Conservation (phyloP, 2,329 filamentous ascomycete genomes). For the Chaetomium olivaceum region DNA sequence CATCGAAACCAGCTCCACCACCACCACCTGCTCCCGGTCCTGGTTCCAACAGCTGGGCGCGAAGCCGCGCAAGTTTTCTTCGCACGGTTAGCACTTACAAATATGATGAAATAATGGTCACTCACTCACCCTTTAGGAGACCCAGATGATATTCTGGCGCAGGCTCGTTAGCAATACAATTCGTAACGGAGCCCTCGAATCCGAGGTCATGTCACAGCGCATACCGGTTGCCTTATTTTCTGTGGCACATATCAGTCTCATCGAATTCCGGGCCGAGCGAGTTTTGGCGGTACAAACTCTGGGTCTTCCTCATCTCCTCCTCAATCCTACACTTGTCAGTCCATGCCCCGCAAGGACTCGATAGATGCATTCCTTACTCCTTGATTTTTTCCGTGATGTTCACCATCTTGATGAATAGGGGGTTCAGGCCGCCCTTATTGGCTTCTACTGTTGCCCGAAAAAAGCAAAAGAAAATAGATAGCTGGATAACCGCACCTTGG, state of each 20-base stretch:
- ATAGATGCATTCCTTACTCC: slow-evolving; percentile 65
- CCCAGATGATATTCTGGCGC: slow-evolving; percentile 91
- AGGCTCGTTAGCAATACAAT: slow-evolving; percentile 12
- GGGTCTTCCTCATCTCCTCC: slow-evolving; percentile 98
- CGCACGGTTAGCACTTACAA: slow-evolving; percentile 15
- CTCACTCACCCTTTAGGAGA: slow-evolving; percentile 80
- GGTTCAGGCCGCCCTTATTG: slow-evolving; percentile 33
- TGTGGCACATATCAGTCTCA: slow-evolving; percentile 44
- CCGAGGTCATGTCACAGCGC: slow-evolving; percentile 36
- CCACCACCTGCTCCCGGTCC: slow-evolving; percentile 74
- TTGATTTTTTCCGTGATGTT: slow-evolving; percentile 99
- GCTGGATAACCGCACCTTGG: background rate
- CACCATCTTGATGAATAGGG: slow-evolving; percentile 67
- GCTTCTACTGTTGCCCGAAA: slow-evolving; percentile 15
- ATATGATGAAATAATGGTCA: background rate
- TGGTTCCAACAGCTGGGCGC: slow-evolving; percentile 92
- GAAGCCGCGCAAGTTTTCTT: slow-evolving; percentile 92
- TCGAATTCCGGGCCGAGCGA: background rate
- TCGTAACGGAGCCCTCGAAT: background rate
- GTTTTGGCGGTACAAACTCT: slow-evolving; percentile 65
- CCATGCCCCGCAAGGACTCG: background rate
- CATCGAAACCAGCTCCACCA: slow-evolving; percentile 83
- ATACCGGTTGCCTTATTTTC: slow-evolving; percentile 99
- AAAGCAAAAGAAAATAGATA: too few relatives aligned
- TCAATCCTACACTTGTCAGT: slow-evolving; percentile 73